Evolutionary conservation across 495 filamentous ascomycete species (phyloP).

Genomic region (Podospora anserina): DNA sequence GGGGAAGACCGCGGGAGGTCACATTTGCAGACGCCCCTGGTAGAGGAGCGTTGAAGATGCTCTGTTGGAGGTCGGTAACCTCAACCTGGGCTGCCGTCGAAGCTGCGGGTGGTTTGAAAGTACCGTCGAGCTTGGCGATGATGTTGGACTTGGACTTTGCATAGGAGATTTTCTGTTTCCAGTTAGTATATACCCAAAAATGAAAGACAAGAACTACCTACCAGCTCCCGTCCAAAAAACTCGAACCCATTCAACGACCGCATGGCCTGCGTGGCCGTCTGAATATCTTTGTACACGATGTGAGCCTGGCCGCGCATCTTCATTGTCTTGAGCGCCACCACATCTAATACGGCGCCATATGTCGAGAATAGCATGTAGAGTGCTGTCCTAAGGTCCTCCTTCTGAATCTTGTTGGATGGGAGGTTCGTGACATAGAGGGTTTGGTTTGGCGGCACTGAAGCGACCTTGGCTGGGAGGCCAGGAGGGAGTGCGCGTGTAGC

Average conservation of each 20-base stretch:
- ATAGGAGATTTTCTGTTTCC: conserved; percentile 76
- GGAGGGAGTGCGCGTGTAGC: conserved; percentile 32
- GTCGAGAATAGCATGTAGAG: conserved; percentile 93
- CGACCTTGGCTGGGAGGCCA: conserved; percentile 43
- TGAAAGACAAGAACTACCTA: conserved; percentile 39
- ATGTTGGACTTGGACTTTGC: conserved; percentile 81
- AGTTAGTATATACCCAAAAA: conserved; percentile 25
- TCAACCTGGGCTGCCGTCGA: conserved; percentile 52
- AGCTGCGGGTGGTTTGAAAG: conserved; percentile 62
- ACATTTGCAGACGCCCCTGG: conserved; percentile 48
- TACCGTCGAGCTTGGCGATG: conserved; percentile 86
- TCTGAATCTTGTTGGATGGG: conserved; percentile 75
- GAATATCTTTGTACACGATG: conserved; percentile 82
- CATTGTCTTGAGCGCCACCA: conserved; percentile 81
- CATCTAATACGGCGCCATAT: conserved; percentile 88
- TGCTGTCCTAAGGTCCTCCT: conserved; percentile 73
- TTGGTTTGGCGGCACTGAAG: conserved; percentile 35
- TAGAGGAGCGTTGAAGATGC: conserved; percentile 70
- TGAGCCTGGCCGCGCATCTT: conserved; percentile 97
- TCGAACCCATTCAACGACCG: conserved; percentile 80
- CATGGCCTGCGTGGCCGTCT: conserved; percentile 86
- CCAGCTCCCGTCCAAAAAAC: conserved; percentile 84
- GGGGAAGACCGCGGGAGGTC: conserved; percentile 31
- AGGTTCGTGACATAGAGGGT: conserved; percentile 88
- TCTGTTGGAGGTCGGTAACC: conserved; percentile 74